These are phyloP conservation scores for Myxozyma geophila DNA, from an alignment of 805 yeast genomes.

Conservation along the genomic window DNA sequence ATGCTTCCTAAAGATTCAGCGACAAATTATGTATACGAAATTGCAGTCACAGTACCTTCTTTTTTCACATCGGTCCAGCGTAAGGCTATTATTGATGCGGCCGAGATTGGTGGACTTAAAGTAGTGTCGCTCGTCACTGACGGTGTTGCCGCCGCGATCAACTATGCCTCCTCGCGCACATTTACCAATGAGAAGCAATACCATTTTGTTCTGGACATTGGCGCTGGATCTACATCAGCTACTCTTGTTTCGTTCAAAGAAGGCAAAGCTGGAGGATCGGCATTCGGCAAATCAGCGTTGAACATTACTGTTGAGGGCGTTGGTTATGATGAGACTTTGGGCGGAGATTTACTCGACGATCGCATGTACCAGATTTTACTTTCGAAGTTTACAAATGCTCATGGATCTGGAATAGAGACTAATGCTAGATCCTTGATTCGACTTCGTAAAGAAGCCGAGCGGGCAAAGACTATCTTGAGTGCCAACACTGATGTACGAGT, in stretches of 20 bases:
- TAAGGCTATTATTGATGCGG: slow-evolving; percentile 71
- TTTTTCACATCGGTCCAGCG: slow-evolving; percentile 68
- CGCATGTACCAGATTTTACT: slow-evolving; percentile 64
- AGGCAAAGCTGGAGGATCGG: slow-evolving; percentile 40
- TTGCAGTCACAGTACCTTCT: slow-evolving; percentile 79
- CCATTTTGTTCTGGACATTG: slow-evolving; percentile 84
- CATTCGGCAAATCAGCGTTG: slow-evolving; percentile 39
- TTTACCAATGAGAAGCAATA: slow-evolving; percentile 55
- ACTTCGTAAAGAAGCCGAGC: slow-evolving; percentile 82
- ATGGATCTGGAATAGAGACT: slow-evolving; percentile 51
- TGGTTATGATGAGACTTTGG: slow-evolving; percentile 67
- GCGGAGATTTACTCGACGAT: slow-evolving; percentile 76
- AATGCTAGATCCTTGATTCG: slow-evolving; percentile 67
- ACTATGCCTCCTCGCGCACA: slow-evolving; percentile 67
- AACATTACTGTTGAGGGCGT: slow-evolving; percentile 69
- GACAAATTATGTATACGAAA: slow-evolving; percentile 57
- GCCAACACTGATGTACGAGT: slow-evolving; percentile 83
- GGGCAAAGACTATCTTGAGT: slow-evolving; percentile 82
- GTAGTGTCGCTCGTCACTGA: slow-evolving; percentile 79
- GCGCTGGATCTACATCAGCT: slow-evolving; percentile 89
- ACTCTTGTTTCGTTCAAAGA: slow-evolving; percentile 72
- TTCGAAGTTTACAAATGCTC: slow-evolving; percentile 58
- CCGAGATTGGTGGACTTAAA: slow-evolving; percentile 66
- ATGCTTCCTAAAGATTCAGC: slow-evolving; percentile 61
- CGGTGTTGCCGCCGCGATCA: slow-evolving; percentile 88